Conservation (phyloP, 345 rosid species). For the Citrus maxima region DNA sequence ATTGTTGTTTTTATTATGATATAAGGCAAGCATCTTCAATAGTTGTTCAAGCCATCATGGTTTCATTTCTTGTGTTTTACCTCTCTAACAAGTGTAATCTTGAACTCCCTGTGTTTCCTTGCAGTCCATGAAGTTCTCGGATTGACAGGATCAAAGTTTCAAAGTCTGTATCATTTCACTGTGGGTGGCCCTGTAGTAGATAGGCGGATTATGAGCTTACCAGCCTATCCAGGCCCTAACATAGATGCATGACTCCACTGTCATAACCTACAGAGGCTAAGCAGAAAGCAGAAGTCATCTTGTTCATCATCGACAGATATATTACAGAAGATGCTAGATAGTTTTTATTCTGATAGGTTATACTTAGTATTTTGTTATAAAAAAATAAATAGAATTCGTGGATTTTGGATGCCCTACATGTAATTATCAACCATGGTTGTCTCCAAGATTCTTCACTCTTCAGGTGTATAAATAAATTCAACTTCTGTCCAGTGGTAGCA, state of each 20-base stretch:
- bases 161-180: slow-evolving; percentile 84
- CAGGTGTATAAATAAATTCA: background rate
- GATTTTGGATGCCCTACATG: background rate
- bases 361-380: too few relatives aligned
- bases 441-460: background rate
- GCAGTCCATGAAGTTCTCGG: slow-evolving; percentile 80
- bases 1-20: background rate
- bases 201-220: slow-evolving; percentile 85
- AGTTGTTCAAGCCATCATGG: background rate
- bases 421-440: background rate
- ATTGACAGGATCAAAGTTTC: slow-evolving; percentile 55
- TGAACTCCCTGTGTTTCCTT: background rate
- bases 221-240: slow-evolving; percentile 82
- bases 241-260: slow-evolving; percentile 42
- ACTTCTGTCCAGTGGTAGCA: background rate
- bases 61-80: background rate
- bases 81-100: background rate
- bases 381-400: too few relatives aligned
- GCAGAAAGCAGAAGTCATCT: background rate
- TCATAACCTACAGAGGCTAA: background rate
- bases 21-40: background rate
- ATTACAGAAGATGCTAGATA: background rate
- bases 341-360: background rate
- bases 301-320: background rate
- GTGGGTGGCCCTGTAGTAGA: slow-evolving; percentile 80